Base-by-base conservation (phyloP, 2,329 filamentous ascomycete genomes). In the Setomelanomma holmii region DNA sequence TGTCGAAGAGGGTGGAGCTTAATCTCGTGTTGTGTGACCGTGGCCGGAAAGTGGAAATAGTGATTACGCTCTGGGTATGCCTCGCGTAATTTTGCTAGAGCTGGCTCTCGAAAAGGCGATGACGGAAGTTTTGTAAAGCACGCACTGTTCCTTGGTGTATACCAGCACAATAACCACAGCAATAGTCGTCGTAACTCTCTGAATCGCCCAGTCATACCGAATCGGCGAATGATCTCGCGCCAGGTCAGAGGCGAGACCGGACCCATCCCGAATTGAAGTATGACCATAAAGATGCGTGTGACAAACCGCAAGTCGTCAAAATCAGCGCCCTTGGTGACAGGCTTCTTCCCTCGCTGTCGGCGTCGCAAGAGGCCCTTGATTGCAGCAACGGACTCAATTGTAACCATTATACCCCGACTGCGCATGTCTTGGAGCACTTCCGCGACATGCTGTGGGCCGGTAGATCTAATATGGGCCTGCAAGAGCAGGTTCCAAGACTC, bases 161-260 rank as follows among this genome's bases (percentile, higher is more conserved):
- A 76, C 68, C 69, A 75, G 41, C 58, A 65, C 4, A 77, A 75
- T 3, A 89, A 76, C 82, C 79, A 83, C 38, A 82, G 60, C 11
- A 80, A 75, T 21, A 86, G 73, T 19, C 77, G 77, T 51, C 78
- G 76, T 5, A 88, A 72, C 24, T 83, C 80, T 12, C 78, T 64
- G 63, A 84, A 79, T 14, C 79, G 76, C 6, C 80, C 75, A 7
- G 75, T 67, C 82, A 85, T 87, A 4, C 86, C 86, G 40, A 84
- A 79, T 22, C 85, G 80, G 40, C 82, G 82, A 36, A 89, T 64
- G 8, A 86, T 75, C 63, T 88, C 84, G 40, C 74, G 70, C 86
- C 86, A 89, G 14, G 75, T 63, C 21, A 57, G 69, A 3, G 76
- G 71, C 19, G 73, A 74, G 20, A 83, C 73, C 49, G 71, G 58